Conservation (phyloP, 176 grass and related monocot species). For the Aegilops bicornis region DNA sequence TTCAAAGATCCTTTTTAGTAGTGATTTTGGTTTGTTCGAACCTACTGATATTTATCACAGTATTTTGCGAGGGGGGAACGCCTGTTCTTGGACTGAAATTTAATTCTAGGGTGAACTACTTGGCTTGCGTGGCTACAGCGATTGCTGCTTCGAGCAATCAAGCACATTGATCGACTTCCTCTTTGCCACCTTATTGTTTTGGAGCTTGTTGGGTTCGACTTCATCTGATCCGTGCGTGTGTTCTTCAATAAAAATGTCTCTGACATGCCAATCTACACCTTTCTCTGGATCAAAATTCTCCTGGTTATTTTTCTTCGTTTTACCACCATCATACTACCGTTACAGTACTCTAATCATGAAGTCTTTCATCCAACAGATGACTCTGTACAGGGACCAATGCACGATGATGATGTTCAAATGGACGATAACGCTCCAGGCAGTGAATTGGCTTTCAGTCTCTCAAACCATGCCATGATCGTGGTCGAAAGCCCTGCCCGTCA, state of each 20-base stretch:
- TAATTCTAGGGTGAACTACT: background rate
- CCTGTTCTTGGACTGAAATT: background rate
- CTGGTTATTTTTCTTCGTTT: background rate
- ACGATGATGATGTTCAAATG: constrained; percentile 1
- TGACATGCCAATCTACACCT: background rate
- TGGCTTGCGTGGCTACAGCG: background rate
- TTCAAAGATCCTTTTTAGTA: background rate
- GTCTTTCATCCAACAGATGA: background rate
- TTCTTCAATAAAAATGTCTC: background rate
- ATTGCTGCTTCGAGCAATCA: background rate
- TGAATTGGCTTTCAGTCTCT: background rate
- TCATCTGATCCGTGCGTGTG: background rate
- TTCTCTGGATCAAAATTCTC: background rate
- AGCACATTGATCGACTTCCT: background rate
- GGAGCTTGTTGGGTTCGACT: background rate
- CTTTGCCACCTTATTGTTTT: background rate
- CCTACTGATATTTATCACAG: too few species aligned
- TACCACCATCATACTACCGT: background rate
- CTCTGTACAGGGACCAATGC: background rate
- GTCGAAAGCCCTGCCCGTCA: background rate
- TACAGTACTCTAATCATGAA: background rate
- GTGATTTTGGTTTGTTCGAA: background rate
- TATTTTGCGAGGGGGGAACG: background rate
- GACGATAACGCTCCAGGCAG: background rate
- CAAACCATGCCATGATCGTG: constrained; percentile 1